Conservation (phyloP, 2,329 filamentous ascomycete genomes). For the Ophiostoma ips region DNA sequence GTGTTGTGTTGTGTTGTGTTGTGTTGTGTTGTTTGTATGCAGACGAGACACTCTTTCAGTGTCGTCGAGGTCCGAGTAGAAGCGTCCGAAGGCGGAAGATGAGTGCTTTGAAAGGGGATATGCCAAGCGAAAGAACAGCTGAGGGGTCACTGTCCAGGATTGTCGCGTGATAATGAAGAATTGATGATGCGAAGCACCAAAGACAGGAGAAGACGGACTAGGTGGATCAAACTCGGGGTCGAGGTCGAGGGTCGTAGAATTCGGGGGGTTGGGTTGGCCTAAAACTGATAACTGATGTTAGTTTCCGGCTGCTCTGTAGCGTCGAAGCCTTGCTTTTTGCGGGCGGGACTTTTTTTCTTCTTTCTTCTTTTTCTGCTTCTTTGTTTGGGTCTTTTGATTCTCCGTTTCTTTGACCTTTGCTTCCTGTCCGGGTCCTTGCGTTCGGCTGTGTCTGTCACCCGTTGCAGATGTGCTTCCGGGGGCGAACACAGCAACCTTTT, state of each 20-base stretch:
- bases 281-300: slow-evolving; percentile 4
- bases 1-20: neutral
- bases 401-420: neutral
- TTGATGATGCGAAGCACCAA: neutral
- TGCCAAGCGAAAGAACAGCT: neutral
- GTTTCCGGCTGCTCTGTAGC: neutral
- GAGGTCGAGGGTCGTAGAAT: neutral
- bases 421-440: neutral
- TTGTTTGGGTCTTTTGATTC: neutral
- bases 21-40: neutral
- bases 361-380: neutral
- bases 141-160: no score
- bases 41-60: neutral
- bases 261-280: slow-evolving; percentile 1
- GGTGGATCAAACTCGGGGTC: slow-evolving; percentile 6
- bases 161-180: no score
- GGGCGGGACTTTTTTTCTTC: neutral
- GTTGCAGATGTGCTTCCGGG: neutral
- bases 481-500: neutral
- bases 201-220: neutral
- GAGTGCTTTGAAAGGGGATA: neutral
- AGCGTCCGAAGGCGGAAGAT: neutral
- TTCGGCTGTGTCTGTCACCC: neutral
- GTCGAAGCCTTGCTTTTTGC: slow-evolving; percentile 3
- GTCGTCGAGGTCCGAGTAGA: neutral